Evolutionary conservation across 2,329 filamentous ascomycete genomes (phyloP).

Genomic region (Penicillium sp.): DNA sequence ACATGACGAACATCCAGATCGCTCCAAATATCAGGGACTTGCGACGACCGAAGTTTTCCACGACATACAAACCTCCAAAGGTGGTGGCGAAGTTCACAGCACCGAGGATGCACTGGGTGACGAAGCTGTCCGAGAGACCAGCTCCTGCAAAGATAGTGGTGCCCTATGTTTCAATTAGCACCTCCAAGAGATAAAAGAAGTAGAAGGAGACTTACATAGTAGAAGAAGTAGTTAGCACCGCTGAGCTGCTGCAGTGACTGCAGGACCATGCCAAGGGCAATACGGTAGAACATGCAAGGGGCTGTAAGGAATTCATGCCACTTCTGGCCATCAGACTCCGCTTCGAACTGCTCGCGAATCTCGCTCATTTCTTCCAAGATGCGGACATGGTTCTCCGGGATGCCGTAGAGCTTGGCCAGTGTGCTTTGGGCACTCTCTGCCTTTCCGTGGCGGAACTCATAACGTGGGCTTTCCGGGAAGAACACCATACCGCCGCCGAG

Average conservation of each 20-base stretch:
- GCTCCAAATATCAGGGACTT: conserved; percentile 65
- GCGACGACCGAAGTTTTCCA: conserved; percentile 66
- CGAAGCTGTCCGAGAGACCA: conserved; percentile 61
- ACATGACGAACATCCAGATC: conserved; percentile 63
- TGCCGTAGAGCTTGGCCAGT: conserved; percentile 55
- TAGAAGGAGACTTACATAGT: conserved; percentile 48
- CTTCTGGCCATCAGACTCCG: conserved; percentile 44
- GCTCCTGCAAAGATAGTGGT: conserved; percentile 57
- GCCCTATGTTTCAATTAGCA: conserved; percentile 28
- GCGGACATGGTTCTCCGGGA: conserved; percentile 52
- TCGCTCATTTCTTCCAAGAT: conserved; percentile 55
- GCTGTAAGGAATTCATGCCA: conserved; percentile 46
- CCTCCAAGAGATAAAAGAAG: background rate
- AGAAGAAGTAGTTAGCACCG: conserved; percentile 50
- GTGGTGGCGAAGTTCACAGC: conserved; percentile 67
- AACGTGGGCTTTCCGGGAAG: conserved; percentile 58
- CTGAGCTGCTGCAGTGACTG: conserved; percentile 47
- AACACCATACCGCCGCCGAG: conserved; percentile 56
- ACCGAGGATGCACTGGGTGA: conserved; percentile 62
- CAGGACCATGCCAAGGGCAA: conserved; percentile 41
- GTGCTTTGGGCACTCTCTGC: conserved; percentile 52
- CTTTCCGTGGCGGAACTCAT: conserved; percentile 55
- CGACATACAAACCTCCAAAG: conserved; percentile 65
- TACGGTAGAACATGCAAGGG: conserved; percentile 47
- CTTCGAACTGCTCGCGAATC: conserved; percentile 56